Evolutionary conservation across 345 rosid species (phyloP), one percentile per base, ranked within the genome.

Genomic region (Moricandia arvensis): DNA sequence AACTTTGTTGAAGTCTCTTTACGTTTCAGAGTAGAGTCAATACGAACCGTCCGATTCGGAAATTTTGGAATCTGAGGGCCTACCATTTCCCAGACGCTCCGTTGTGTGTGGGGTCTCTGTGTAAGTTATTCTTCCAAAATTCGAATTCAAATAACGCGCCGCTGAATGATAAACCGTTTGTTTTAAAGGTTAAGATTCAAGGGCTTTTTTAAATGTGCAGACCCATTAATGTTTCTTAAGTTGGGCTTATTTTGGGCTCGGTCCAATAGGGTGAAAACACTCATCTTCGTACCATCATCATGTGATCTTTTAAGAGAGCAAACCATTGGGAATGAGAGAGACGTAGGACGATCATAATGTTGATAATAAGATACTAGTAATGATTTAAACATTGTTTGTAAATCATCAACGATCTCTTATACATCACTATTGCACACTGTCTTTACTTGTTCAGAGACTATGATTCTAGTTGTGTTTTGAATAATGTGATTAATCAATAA

Each of bases 131-230:
- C 7, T 71, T 54, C 55, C 54, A 59, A 66, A 27, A n/a, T 70
- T 68, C 17, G 72, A 75, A 73, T 80, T 80, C 74, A 68, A 75
- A 75, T 26, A 43, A 59, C 34, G 80, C 79, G 71, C 80, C 74
- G 70, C 57, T 43, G 38, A 64, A 11, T 1, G 31, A 31, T 59
- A 9, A 73, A 66, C 80, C 63, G 73, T 71, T 59, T 71, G 8
- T 26, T 65, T 35, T 33, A 31, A 63, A 49, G 43, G 61, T 57
- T 53, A 8, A 63, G 30, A 69, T 76, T 26, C 27, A 2, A 11
- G 63, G 69, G 10, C 13, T 12, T 12, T 27, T 58, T 1, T 0
- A n/a, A 29, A 63, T 15, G 16, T 11, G 18, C 11, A 4, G 63
- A 63, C 31, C 79, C 63, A 35, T 60, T 31, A 7, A 17, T 13